Conservation (phyloP, 208 protist genomes). For the Leishmania tarentolae region DNA sequence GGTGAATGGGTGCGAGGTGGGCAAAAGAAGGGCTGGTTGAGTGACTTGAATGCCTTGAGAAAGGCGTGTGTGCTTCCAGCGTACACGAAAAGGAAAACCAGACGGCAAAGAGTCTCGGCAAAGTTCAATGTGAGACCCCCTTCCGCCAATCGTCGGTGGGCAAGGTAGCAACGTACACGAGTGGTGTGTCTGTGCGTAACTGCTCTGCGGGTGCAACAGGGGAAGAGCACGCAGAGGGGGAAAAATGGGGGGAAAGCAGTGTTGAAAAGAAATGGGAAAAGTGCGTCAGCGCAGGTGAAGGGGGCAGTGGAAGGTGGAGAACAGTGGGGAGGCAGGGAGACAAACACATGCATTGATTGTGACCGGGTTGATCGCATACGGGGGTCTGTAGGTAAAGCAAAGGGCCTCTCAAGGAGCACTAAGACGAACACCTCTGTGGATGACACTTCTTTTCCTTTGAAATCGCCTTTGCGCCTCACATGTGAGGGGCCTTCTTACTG, state of each 20-base stretch:
- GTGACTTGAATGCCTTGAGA: conserved; percentile 1
- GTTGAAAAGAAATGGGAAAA: neutral
- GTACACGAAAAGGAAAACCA: neutral
- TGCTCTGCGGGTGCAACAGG: neutral
- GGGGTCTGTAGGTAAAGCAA: neutral
- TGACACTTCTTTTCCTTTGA: neutral
- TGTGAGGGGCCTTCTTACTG: neutral
- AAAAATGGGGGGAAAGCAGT: neutral
- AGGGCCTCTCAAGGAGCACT: neutral
- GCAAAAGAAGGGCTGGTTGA: neutral
- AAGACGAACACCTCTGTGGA: neutral
- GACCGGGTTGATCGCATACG: neutral
- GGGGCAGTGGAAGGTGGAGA: neutral
- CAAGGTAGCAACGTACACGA: conserved; percentile 7
- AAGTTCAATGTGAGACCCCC: neutral
- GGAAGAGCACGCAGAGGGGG: neutral
- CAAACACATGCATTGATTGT: neutral
- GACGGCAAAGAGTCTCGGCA: neutral
- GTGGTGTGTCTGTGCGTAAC: neutral
- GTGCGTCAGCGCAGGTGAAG: neutral
- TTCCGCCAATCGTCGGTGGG: neutral
- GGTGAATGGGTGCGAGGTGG: neutral
- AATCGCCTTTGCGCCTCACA: too few relatives aligned
- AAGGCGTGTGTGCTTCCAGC: neutral
- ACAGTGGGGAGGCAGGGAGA: neutral